These are phyloP conservation scores for Trichosporon sp. DNA, from an alignment of 1,284 basidiomycete species.

Conservation along the genomic window DNA sequence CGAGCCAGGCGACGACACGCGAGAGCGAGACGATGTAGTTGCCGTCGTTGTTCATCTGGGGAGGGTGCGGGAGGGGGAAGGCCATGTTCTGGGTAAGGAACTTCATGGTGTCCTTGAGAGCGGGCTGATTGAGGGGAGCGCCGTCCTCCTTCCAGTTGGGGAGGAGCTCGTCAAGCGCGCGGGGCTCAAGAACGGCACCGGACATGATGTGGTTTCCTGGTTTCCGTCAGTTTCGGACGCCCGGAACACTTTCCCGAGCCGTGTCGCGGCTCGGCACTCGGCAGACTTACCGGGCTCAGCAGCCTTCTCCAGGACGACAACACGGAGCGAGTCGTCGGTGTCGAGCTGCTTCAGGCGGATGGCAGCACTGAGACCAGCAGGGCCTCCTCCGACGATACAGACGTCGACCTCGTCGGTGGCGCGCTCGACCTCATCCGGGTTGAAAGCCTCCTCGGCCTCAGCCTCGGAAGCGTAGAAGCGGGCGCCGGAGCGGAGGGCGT, in stretches of 20 bases:
- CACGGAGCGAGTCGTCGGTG: conserved; percentile 76
- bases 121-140: conserved; percentile 73
- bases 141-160: conserved; percentile 76
- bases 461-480: conserved; percentile 44
- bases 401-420: conserved; percentile 89
- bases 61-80: conserved; percentile 90
- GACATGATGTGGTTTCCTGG: conserved; percentile 92
- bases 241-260: neutral
- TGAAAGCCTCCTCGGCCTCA: conserved; percentile 41
- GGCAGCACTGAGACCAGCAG: conserved; percentile 93
- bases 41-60: conserved; percentile 92
- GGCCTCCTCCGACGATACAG: conserved; percentile 94
- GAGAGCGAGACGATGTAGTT: conserved; percentile 95
- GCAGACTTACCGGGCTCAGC: conserved; percentile 77
- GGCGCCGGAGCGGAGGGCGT: conserved; percentile 16
- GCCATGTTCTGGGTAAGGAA: conserved; percentile 74
- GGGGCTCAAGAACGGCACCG: conserved; percentile 92
- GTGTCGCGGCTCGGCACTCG: neutral
- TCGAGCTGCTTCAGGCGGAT: conserved; percentile 95
- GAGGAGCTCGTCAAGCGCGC: conserved; percentile 86
- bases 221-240: neutral
- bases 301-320: conserved; percentile 95
- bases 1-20: conserved; percentile 86
- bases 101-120: conserved; percentile 81
- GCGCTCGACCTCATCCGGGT: conserved; percentile 65